phyloP scores from a whole-genome alignment of 257 asterid genomes.

The Penstemon davidsonii region DNA sequence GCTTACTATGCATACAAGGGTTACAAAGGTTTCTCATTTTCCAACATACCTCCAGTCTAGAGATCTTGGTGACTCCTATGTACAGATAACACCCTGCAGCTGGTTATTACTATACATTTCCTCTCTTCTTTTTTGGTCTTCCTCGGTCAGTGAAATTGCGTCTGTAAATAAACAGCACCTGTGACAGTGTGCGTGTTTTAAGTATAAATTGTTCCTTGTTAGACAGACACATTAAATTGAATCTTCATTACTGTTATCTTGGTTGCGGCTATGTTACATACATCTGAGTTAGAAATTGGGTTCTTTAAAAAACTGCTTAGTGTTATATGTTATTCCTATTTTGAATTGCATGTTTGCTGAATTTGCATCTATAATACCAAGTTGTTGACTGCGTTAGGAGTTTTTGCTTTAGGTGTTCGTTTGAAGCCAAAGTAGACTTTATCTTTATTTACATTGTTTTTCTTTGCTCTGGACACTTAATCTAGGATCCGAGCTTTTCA shows the following conservation, averaged over 20 bases:
- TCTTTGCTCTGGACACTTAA: too few relatives aligned
- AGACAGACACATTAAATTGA: constrained; percentile 16
- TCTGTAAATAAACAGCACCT: constrained; percentile 35
- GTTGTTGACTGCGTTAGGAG: constrained; percentile 2
- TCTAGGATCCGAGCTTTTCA: background rate
- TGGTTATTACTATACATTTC: constrained; percentile 21
- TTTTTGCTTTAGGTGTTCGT: background rate
- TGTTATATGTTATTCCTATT: background rate
- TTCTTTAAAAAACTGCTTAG: constrained; percentile 14
- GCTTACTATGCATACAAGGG: constrained; percentile 98
- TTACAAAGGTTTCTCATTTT: constrained; percentile 87
- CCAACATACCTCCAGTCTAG: constrained; percentile 88
- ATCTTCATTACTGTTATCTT: constrained; percentile 12
- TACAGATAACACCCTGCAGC: constrained; percentile 46
- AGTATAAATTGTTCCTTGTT: constrained; percentile 25
- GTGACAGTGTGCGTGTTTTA: constrained; percentile 22
- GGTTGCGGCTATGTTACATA: constrained; percentile 8
- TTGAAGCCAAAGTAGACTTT: background rate
- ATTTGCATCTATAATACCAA: constrained; percentile 7
- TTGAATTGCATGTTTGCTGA: background rate
- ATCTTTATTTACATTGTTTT: background rate
- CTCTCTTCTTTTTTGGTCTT: constrained; percentile 11
- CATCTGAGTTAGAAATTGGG: constrained; percentile 21
- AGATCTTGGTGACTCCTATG: constrained; percentile 39
- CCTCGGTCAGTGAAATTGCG: constrained; percentile 17